Evolutionary conservation across 2,329 filamentous ascomycete species (phyloP).

Genomic region (Bretziella fagacearum): DNA sequence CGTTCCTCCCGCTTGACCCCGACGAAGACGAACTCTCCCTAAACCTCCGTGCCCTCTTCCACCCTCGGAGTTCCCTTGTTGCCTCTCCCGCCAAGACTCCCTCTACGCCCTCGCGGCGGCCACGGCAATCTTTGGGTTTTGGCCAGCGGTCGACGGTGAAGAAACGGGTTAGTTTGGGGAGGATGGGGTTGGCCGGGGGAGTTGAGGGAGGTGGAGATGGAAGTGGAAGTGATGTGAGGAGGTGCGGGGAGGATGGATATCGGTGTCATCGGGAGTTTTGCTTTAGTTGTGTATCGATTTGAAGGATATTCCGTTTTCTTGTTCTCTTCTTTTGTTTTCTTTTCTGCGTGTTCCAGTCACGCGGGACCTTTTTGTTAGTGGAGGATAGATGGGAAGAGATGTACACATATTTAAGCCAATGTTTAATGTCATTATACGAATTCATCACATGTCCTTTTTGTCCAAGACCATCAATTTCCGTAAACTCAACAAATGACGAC

Average conservation of each 20-base stretch:
- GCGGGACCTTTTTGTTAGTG: not conserved
- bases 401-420: too few species aligned
- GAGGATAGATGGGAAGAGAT: too few species aligned
- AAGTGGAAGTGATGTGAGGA: constrained; percentile 17
- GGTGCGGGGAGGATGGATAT: constrained; percentile 39
- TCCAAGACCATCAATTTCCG: too few species aligned
- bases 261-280: constrained; percentile 41
- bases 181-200: not conserved
- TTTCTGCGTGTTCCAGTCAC: not conserved
- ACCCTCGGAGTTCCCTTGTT: not conserved
- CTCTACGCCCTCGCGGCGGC: not conserved
- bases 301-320: not conserved
- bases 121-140: not conserved
- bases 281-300: constrained; percentile 33
- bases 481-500: too few species aligned
- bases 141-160: constrained; percentile 1
- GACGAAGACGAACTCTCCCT: constrained; percentile 26
- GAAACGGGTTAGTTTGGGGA: constrained; percentile 7
- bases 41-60: constrained; percentile 16
- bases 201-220: not conserved
- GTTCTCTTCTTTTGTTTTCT: not conserved
- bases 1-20: too few species aligned
- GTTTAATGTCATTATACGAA: too few species aligned
- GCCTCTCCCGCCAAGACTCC: not conserved
- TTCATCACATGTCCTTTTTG: too few species aligned